These are phyloP conservation scores for Globisporangium takayamanum DNA, from an alignment of 352 stramenopile species.

Conservation along the genomic window DNA sequence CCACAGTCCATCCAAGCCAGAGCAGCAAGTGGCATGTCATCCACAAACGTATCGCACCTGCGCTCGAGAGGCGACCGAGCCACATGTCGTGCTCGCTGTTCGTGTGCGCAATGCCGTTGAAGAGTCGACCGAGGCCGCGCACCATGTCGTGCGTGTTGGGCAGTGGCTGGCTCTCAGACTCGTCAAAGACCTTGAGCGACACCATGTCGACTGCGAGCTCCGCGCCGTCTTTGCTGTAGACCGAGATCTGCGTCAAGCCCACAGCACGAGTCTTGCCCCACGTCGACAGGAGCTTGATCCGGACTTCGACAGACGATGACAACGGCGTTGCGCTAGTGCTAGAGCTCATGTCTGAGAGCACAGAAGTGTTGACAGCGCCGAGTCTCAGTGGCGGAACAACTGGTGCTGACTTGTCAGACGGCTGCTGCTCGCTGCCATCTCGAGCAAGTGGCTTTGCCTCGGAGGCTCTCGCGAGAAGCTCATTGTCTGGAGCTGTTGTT, in stretches of 20 bases:
- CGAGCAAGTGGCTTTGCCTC: not conserved
- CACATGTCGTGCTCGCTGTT: slow-evolving; percentile 75
- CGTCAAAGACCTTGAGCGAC: slow-evolving; percentile 49
- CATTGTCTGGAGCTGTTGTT: not conserved
- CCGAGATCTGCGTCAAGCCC: slow-evolving; percentile 56
- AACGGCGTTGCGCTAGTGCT: not conserved
- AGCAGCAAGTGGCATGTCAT: not conserved
- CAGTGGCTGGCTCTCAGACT: slow-evolving; percentile 32
- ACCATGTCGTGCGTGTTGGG: slow-evolving; percentile 67
- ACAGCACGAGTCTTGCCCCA: slow-evolving; percentile 57
- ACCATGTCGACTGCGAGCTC: slow-evolving; percentile 42
- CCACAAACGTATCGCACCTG: slow-evolving; percentile 18
- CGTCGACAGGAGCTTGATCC: slow-evolving; percentile 62
- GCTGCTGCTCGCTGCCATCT: not conserved
- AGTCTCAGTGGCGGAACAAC: slow-evolving; percentile 28
- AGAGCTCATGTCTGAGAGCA: no score
- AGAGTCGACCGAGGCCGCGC: slow-evolving; percentile 39
- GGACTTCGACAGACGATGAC: slow-evolving; percentile 27
- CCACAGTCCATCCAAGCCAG: no score
- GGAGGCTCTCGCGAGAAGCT: no score
- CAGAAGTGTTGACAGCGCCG: not conserved
- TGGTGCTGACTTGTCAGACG: not conserved
- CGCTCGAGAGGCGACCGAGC: slow-evolving; percentile 54
- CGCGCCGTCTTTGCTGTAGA: slow-evolving; percentile 55
- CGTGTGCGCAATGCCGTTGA: slow-evolving; percentile 55